A percentile compares a stretch with the other conserved stretches of the same genome.
Evolutionary conservation across 164 flowering plant genomes (phyloP).

Genomic region (Dillenia suffruticosa): DNA sequence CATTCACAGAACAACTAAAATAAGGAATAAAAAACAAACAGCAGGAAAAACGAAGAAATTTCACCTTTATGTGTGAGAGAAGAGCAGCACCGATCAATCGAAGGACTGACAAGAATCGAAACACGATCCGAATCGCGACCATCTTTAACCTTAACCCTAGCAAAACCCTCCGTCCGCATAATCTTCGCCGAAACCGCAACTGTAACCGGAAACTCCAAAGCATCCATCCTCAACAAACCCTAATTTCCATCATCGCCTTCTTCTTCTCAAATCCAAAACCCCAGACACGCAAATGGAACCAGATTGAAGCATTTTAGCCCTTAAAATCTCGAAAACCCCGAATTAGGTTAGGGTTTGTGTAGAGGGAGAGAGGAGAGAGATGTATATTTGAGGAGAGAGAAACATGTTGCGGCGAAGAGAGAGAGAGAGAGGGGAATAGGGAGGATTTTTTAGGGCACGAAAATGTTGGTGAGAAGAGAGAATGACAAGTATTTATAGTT

Average conservation of each 20-base stretch:
- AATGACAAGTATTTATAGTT: conserved; percentile 51
- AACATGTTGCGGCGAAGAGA: background rate
- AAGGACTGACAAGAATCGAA: conserved; percentile 8
- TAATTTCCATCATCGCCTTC: no score
- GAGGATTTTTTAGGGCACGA: conserved; percentile 34
- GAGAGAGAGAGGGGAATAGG: conserved; percentile 9
- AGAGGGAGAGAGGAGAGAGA: background rate
- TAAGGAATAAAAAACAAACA: background rate
- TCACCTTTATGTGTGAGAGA: conserved; percentile 21
- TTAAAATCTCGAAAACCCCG: no score
- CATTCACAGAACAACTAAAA: background rate
- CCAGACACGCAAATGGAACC: background rate
- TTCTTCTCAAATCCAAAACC: background rate
- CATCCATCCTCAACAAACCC: conserved; percentile 23
- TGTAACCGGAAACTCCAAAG: conserved; percentile 26
- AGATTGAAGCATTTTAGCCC: background rate
- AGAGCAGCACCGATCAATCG: conserved; percentile 14
- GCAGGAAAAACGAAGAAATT: background rate
- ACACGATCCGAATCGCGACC: conserved; percentile 18
- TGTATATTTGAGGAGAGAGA: no score
- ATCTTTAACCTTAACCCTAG: conserved; percentile 21
- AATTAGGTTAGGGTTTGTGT: background rate
- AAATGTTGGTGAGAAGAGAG: conserved; percentile 2
- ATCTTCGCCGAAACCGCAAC: conserved; percentile 26
- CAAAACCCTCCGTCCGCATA: conserved; percentile 39